Conservation (phyloP, 208 protist species). For the Leishmania tropica region DNA sequence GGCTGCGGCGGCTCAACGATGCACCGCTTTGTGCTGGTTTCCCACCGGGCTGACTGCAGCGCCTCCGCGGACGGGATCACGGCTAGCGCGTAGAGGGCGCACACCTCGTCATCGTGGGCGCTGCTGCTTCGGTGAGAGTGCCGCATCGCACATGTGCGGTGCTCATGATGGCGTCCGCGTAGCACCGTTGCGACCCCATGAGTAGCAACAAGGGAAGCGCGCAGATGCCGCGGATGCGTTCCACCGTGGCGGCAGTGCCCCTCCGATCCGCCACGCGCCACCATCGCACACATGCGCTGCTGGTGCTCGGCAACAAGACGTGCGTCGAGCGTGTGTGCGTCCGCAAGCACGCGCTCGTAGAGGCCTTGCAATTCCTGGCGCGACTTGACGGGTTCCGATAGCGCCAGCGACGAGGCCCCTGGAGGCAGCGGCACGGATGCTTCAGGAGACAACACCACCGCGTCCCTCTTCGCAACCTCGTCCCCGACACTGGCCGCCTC, state of each 20-base stretch:
- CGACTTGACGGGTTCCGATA: constrained; percentile 9
- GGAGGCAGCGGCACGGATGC: neutral
- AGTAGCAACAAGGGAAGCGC: neutral
- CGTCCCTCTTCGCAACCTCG: neutral
- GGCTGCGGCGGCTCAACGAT: neutral
- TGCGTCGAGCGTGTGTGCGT: constrained; percentile 12
- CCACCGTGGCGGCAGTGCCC: neutral
- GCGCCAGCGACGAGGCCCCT: constrained; percentile 4
- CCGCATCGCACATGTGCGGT: neutral
- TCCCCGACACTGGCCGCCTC: neutral
- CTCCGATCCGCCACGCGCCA: neutral
- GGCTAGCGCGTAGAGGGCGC: constrained; percentile 12
- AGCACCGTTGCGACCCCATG: constrained; percentile 9
- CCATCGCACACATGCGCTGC: neutral
- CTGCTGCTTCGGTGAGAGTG: neutral
- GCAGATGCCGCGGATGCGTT: constrained; percentile 1
- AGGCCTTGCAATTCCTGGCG: constrained; percentile 26
- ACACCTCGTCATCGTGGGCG: neutral
- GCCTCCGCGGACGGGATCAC: constrained; percentile 15
- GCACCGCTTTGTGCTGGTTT: neutral
- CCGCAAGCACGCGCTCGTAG: constrained; percentile 14
- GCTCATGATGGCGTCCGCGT: neutral
- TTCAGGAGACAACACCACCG: neutral
- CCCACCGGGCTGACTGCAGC: constrained; percentile 22
- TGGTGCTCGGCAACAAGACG: constrained; percentile 19